Conservation (phyloP, 2,329 filamentous ascomycete genomes). For the Fonsecaea pedrosoi region DNA sequence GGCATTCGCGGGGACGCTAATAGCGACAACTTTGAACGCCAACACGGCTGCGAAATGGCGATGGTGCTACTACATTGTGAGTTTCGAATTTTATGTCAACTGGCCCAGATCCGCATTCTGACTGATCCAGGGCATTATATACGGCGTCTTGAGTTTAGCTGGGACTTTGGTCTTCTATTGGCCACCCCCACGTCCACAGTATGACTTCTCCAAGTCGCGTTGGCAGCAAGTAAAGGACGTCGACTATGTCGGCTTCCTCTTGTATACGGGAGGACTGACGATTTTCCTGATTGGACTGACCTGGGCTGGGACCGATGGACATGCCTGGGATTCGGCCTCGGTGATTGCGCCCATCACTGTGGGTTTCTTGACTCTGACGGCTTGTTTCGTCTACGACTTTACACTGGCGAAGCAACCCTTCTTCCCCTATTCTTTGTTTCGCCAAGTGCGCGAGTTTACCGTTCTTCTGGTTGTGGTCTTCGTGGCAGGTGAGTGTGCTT, state of each 20-base stretch:
- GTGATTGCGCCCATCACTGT: slow-evolving; percentile 48
- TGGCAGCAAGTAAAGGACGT: slow-evolving; percentile 52
- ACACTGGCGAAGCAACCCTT: slow-evolving; percentile 50
- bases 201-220: slow-evolving; percentile 42
- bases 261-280: slow-evolving; percentile 51
- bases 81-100: neutral
- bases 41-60: slow-evolving; percentile 55
- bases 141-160: slow-evolving; percentile 16
- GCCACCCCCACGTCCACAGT: slow-evolving; percentile 56
- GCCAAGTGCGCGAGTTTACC: slow-evolving; percentile 46
- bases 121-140: slow-evolving; percentile 17
- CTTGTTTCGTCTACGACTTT: slow-evolving; percentile 51
- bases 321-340: slow-evolving; percentile 52
- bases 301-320: slow-evolving; percentile 48
- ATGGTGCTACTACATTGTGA: slow-evolving; percentile 53
- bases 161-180: slow-evolving; percentile 57
- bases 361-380: slow-evolving; percentile 46
- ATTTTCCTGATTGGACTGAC: slow-evolving; percentile 54
- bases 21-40: slow-evolving; percentile 39
- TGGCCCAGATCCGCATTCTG: neutral
- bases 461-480: slow-evolving; percentile 47
- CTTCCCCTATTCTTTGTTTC: slow-evolving; percentile 54
- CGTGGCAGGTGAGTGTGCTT: slow-evolving; percentile 45
- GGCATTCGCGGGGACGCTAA: slow-evolving; percentile 51
- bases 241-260: slow-evolving; percentile 55